phyloP scores from a whole-genome alignment of 2,329 filamentous ascomycete genomes.

The Monilinia fructigena region DNA sequence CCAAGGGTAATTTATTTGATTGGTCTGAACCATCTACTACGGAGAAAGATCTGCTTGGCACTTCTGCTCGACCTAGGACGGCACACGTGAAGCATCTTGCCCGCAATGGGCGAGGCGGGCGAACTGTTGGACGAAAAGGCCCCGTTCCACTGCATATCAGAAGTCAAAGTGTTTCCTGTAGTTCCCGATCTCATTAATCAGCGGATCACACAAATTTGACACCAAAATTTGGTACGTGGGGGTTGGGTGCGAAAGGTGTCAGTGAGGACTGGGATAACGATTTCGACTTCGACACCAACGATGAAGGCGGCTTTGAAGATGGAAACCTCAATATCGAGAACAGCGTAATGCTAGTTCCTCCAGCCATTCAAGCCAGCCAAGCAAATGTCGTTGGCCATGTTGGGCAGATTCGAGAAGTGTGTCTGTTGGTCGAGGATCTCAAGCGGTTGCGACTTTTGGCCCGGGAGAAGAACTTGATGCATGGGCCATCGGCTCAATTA shows the following conservation, averaged over 20 bases:
- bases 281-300: constrained; percentile 64
- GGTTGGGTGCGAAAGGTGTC: constrained; percentile 71
- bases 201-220: constrained; percentile 53
- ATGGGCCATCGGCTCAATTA: constrained; percentile 57
- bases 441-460: constrained; percentile 74
- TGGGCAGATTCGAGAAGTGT: constrained; percentile 78
- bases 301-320: constrained; percentile 43
- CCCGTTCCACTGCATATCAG: constrained; percentile 68
- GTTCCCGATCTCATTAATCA: constrained; percentile 58
- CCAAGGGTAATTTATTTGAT: constrained; percentile 71
- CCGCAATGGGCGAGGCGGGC: constrained; percentile 64
- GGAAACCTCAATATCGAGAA: constrained; percentile 43
- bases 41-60: constrained; percentile 61
- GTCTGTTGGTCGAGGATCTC: constrained; percentile 76
- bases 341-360: constrained; percentile 67
- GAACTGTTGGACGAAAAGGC: constrained; percentile 63
- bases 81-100: constrained; percentile 74
- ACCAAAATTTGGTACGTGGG: constrained; percentile 79
- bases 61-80: constrained; percentile 66
- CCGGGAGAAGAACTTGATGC: constrained; percentile 62
- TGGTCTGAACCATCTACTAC: constrained; percentile 67
- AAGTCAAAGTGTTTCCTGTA: constrained; percentile 79
- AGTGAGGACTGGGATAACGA: constrained; percentile 91
- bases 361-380: constrained; percentile 77
- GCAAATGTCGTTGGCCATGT: constrained; percentile 81